Evolutionary conservation across 352 stramenopile species (phyloP), one percentile per base, ranked within the genome.

Genomic region (Salisapilia sapeloensis): DNA sequence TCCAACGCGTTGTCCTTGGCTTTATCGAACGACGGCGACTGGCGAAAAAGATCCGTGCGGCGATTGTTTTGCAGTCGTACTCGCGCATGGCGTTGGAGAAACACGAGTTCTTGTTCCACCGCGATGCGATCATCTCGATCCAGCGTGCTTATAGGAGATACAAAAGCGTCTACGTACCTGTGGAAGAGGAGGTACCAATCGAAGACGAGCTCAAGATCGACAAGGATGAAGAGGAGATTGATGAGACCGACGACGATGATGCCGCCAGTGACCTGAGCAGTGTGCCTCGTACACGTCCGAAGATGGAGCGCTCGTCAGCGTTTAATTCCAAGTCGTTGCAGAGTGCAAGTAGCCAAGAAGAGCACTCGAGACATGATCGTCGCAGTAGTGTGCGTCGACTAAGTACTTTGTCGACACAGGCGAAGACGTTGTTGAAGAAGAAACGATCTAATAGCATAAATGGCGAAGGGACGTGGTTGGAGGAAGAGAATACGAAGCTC

Each of bases 401-500:
- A n/a, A 71, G 72, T 27, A 66, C 82, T 21, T 29, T 89, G 33
- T 79, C 69, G 7, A 51, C 53, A 7, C 69, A 65, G 19, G 69
- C 72, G 6, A 72, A 81, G 44, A 75, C 50, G 42, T 69, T 84
- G 20, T 70, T 84, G 46, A 79, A 74, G 38, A 36, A 36, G n/a
- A n/a, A n/a, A n/a, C n/a, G n/a, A n/a, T n/a, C n/a, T n/a, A n/a
- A n/a, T n/a, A n/a, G n/a, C n/a, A 15, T 27, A 13, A 19, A 34
- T 36, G 7, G 17, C 31, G 16, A 56, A 21, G 62, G 61, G 35
- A 78, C 78, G 38, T 64, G 61, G 15, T 38, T 87, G 6, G 72
- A 89, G 39, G 72, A 89, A 37, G 72, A 89, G 45, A 89, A 89
- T 38, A 60, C 69, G 38, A 89, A 83, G 61, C 64, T 89, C 23